Base-by-base conservation (phyloP, 2,329 filamentous ascomycete genomes). In the Fusarium sp. region DNA sequence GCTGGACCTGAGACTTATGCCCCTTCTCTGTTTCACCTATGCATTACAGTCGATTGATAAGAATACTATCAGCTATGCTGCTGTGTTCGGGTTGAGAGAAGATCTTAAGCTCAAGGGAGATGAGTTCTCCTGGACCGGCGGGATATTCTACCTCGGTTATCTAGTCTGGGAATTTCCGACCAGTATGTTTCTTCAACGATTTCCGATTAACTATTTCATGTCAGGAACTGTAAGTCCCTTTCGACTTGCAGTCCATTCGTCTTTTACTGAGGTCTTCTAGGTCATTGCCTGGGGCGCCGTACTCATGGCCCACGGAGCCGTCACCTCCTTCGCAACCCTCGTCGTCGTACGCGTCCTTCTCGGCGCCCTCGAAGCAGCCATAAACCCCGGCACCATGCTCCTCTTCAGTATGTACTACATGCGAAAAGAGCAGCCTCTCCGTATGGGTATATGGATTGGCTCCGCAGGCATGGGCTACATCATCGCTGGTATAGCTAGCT, bases 351-450 rank as follows among this genome's bases (percentile, higher is more conserved):
- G 65, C 24, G 51, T 58, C 5, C 18, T 68, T 0, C 65, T 68
- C 10, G 63, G 65, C 3, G 65, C 65, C 4, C 22, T 68, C 1
- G 65, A 68, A 33, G 63, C 65, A 7, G 65, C 65, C 0, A 68
- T 68, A 1, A 68, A 67, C 0, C 65, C 75, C 0, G 72, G 75
- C 1, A 75, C 70, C 0, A 77, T 77, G 75, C 52, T 75, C 1
- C 33, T 77, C 0, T 74, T 75, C 2, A 70, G 66, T 1, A 77
- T 77, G 75, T 77, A 75, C 57, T 77, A 77, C 7, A 75, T 36
- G 3, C 33, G 72, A 41, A 55, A 35, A 3, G 75, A 77, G 7
- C 75, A 77, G 1, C 72, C 72, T 5, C 28, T 75, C 0, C 59
- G 75, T 0, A 63, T 77, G 66, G 74, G 75, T 2, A 77, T 77